phyloP scores from a whole-genome alignment of 345 rosid genomes.

The Ceriops decandra region DNA sequence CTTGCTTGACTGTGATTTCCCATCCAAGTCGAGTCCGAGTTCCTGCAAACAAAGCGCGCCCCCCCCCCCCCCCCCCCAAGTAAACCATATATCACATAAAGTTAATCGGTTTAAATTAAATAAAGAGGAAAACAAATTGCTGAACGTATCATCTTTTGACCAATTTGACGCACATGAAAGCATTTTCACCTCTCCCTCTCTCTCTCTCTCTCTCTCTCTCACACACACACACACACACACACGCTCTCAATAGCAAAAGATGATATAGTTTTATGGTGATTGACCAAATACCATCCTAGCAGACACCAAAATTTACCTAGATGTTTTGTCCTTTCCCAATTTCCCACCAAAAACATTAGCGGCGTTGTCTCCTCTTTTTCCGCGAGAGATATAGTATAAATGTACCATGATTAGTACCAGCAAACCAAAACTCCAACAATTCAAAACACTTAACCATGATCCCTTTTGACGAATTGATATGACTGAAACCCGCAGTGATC shows the following conservation, averaged over 20 bases:
- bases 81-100: too few species aligned
- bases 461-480: not conserved
- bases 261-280: slow-evolving; percentile 9
- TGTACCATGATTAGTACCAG: not conserved
- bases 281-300: slow-evolving; percentile 23
- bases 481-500: too few species aligned
- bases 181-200: slow-evolving; percentile 2
- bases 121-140: too few species aligned
- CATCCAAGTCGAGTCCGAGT: too few species aligned
- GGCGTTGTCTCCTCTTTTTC: slow-evolving; percentile 22
- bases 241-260: not conserved
- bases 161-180: too few species aligned
- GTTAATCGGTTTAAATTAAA: too few species aligned
- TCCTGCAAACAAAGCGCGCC: too few species aligned
- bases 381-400: slow-evolving; percentile 5
- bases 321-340: slow-evolving; percentile 21
- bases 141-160: too few species aligned
- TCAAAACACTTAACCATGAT: not conserved
- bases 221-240: too few species aligned
- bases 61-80: too few species aligned
- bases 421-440: not conserved
- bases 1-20: too few species aligned
- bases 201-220: not conserved
- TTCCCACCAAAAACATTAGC: slow-evolving; percentile 27
- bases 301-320: slow-evolving; percentile 25